Conservation (phyloP, 2,329 filamentous ascomycete species). For the Fonsecaea monophora region DNA sequence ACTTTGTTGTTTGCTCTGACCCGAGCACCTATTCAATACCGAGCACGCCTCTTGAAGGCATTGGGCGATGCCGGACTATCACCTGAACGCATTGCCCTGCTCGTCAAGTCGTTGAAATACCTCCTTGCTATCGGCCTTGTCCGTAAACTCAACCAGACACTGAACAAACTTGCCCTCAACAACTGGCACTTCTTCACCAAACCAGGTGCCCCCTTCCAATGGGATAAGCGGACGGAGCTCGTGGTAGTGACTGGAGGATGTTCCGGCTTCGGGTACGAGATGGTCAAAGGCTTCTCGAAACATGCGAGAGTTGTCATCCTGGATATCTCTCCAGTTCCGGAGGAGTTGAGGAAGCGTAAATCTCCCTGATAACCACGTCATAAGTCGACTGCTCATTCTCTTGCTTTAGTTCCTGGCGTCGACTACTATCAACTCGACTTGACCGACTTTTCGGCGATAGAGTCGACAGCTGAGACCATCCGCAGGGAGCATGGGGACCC, state of each 20-base stretch:
- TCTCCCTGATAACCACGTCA: not conserved
- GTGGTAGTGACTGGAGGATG: slow-evolving; percentile 65
- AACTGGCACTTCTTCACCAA: slow-evolving; percentile 48
- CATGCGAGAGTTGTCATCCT: slow-evolving; percentile 73
- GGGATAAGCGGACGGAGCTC: slow-evolving; percentile 45
- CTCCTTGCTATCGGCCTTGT: slow-evolving; percentile 62
- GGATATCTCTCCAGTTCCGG: slow-evolving; percentile 61
- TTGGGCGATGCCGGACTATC: slow-evolving; percentile 24
- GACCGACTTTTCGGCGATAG: slow-evolving; percentile 63
- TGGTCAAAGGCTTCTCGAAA: slow-evolving; percentile 71
- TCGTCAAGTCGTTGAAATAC: slow-evolving; percentile 47
- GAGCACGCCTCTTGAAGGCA: slow-evolving; percentile 27
- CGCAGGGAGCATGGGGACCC: slow-evolving; percentile 66
- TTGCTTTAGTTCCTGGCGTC: slow-evolving; percentile 52
- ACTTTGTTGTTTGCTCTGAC: slow-evolving; percentile 34
- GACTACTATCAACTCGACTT: slow-evolving; percentile 75
- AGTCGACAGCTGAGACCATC: slow-evolving; percentile 51
- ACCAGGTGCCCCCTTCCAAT: slow-evolving; percentile 40
- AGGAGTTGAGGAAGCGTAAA: slow-evolving; percentile 35
- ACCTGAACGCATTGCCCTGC: slow-evolving; percentile 19
- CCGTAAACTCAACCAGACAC: slow-evolving; percentile 58
- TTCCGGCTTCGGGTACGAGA: slow-evolving; percentile 72
- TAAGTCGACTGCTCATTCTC: slow-evolving; percentile 2
- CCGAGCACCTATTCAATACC: slow-evolving; percentile 30
- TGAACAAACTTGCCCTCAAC: slow-evolving; percentile 58